These are phyloP conservation scores for Polytolypa hystricis DNA, from an alignment of 2,329 filamentous ascomycete species.

Conservation along the genomic window DNA sequence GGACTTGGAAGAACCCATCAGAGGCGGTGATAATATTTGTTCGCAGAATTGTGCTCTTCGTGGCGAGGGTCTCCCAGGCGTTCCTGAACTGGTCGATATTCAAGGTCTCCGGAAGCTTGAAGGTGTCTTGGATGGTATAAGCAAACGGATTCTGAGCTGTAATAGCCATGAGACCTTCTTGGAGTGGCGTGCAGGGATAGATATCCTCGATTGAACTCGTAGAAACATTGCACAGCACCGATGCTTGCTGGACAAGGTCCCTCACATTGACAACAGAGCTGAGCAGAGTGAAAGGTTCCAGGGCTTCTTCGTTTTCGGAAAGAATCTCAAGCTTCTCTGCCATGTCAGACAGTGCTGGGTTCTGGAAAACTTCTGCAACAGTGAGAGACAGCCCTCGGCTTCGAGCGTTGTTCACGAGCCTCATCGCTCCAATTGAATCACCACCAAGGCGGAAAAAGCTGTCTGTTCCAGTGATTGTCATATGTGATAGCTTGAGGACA, in stretches of 20 bases:
- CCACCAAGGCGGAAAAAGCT: constrained; percentile 11
- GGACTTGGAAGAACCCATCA: constrained; percentile 30
- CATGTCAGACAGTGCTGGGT: constrained; percentile 7
- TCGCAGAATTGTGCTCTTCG: constrained; percentile 64
- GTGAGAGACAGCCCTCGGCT: constrained; percentile 8
- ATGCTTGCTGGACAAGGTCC: neutral
- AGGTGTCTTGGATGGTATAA: constrained; percentile 53
- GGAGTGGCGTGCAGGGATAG: constrained; percentile 12
- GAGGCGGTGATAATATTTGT: constrained; percentile 56
- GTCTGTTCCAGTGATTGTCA: constrained; percentile 4
- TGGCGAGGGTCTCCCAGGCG: constrained; percentile 52
- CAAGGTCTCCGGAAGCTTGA: constrained; percentile 49
- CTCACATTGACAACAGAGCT: neutral
- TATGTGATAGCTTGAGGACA: constrained; percentile 5
- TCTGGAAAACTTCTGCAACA: constrained; percentile 11
- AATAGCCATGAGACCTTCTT: constrained; percentile 20
- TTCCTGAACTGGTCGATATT: constrained; percentile 40
- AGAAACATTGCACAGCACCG: neutral
- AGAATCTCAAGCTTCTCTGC: constrained; percentile 1
- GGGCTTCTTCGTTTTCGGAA: neutral
- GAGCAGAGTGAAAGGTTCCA: neutral
- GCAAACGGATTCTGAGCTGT: constrained; percentile 39
- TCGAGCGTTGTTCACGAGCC: constrained; percentile 10
- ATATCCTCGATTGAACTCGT: constrained; percentile 10
- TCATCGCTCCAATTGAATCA: constrained; percentile 14